phyloP scores from a whole-genome alignment of 75 land plant species.

The Pinus albicaulis region DNA sequence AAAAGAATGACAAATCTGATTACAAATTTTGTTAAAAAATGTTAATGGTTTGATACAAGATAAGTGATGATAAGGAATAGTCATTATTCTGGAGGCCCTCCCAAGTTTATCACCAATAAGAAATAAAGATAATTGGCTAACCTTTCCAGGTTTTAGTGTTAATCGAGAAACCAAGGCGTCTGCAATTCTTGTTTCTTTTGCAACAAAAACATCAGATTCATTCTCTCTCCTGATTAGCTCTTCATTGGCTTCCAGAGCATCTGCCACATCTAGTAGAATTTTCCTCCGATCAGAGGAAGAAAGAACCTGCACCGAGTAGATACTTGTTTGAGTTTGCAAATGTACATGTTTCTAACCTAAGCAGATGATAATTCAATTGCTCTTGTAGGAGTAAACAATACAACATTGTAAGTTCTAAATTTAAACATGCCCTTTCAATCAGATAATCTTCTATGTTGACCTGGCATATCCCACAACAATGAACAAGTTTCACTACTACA shows the following conservation, averaged over 20 bases:
- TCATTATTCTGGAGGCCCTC: background rate
- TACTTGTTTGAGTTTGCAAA: background rate
- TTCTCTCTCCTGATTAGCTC: conserved; percentile 62
- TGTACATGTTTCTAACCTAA: background rate
- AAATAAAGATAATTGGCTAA: conserved; percentile 8
- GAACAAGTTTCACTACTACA: background rate
- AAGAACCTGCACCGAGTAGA: conserved; percentile 42
- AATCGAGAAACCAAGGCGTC: conserved; percentile 73
- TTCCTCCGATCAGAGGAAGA: conserved; percentile 68
- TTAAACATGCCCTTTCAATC: background rate
- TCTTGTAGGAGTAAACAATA: background rate
- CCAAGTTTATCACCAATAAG: background rate
- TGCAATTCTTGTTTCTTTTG: conserved; percentile 64
- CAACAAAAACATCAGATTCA: conserved; percentile 77
- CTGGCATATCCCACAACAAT: background rate
- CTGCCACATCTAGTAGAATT: conserved; percentile 71
- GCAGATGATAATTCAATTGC: background rate
- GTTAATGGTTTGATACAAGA: background rate
- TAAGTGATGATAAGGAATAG: background rate
- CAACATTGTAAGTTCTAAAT: background rate
- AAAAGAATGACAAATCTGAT: background rate
- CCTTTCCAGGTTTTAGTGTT: conserved; percentile 86
- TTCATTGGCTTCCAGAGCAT: conserved; percentile 85
- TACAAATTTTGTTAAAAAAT: background rate
- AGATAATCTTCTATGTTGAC: background rate